Evolutionary conservation across 2,329 filamentous ascomycete genomes (phyloP), one percentile per base, ranked within the genome.

Genomic region (Achaetomium macrosporum): DNA sequence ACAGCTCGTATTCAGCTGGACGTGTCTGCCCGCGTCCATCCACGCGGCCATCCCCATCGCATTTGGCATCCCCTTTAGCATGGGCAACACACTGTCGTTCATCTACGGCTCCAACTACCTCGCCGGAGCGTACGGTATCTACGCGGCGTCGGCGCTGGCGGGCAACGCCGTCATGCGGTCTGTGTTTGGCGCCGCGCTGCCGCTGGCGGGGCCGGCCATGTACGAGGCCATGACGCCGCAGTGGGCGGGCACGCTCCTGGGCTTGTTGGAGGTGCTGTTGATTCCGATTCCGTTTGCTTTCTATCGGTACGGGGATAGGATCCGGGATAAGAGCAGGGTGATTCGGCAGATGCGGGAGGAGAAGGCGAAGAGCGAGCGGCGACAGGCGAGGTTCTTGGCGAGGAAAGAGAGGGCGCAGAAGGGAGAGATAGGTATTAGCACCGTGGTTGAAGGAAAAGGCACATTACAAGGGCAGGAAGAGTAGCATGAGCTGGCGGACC

Each of bases 1-100:
- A 15, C 85, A 96, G 68, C 78, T 96, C 20, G 86, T 85, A 67
- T 96, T 96, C 64, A 83, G 88, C 0, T 96, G 90, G 90, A 95
- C 90, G 0, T 90, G 85, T 56, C 81, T 90, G 0, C 90, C 90
- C 0, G 72, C 70, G 0, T 79, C 81, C 5, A 88, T 95, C 31
- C 90, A 89, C 66, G 95, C 88, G 85, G 83, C 90, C 17, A 74
- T 82, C 19, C 85, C 87, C 1, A 84, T 92, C 47, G 73, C 88
- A 0, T 86, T 87, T 1, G 87, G 88, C 1, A 78, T 92, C 8
- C 84, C 85, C 0, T 92, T 91, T 59, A 88, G 88, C 2, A 76
- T 79, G 0, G 88, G 88, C 0, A 91, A 90, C 61, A 83, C 80
- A 4, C 76, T 82, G 0, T 82, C 86, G 25, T 92, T 92, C 67